These are phyloP conservation scores for Penicillium odoratum DNA, from an alignment of 495 filamentous ascomycete genomes.

Conservation along the genomic window DNA sequence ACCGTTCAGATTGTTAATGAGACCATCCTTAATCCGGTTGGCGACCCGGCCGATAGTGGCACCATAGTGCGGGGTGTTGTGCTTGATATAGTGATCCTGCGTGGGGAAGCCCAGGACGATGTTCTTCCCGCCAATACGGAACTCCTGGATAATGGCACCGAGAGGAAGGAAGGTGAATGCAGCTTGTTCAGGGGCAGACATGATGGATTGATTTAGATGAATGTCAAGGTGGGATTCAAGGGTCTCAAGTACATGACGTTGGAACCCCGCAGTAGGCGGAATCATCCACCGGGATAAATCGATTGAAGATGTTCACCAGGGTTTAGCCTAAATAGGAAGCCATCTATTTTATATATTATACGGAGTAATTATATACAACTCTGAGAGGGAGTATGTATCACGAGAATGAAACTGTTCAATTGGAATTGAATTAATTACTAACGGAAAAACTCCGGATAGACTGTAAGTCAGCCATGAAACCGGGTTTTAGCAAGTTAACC, in stretches of 20 bases:
- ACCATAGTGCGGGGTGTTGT: conserved; percentile 81
- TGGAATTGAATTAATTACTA: no score
- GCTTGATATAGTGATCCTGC: conserved; percentile 65
- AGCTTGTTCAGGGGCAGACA: conserved; percentile 31
- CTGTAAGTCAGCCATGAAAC: no score
- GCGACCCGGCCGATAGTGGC: conserved; percentile 92
- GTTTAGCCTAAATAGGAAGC: conserved; percentile 1
- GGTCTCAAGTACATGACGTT: conserved; percentile 23
- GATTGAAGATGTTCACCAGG: not conserved
- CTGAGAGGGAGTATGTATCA: not conserved
- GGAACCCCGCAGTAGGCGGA: conserved; percentile 27
- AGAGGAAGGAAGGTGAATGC: conserved; percentile 71
- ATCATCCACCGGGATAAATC: conserved; percentile 16
- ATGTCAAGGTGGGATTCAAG: conserved; percentile 6
- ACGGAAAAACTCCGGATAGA: no score
- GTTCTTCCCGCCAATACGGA: conserved; percentile 72
- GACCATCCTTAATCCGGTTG: conserved; percentile 77
- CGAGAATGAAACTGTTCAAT: no score
- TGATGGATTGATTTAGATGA: conserved; percentile 1
- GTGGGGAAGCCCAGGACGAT: conserved; percentile 84
- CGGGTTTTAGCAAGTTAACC: not conserved
- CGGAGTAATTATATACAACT: not conserved
- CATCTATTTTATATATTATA: no score
- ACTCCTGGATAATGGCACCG: conserved; percentile 85
- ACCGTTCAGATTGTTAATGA: conserved; percentile 71